Base-by-base conservation (phyloP, 2,329 filamentous ascomycete genomes). In the Phaeosphaeria sp. region DNA sequence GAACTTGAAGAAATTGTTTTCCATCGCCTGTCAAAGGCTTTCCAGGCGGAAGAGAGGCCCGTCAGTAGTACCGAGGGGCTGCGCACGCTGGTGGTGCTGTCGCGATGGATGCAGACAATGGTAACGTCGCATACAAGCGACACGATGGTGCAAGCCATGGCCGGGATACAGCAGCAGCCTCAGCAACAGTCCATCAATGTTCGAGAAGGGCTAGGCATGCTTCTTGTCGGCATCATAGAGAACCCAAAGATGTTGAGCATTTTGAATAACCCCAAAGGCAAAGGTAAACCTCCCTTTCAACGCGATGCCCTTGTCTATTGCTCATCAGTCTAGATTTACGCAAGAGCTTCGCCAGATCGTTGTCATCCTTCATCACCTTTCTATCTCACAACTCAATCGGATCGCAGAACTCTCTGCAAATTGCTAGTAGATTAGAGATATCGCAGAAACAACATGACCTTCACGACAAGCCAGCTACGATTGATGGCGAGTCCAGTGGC, bases 211-310 rank as follows among this genome's bases (percentile, higher is more conserved):
- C 84, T 91, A 59, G 85, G 88, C 2, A 84, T 88, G 69, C 78
- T 91, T 18, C 76, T 90, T 6, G 77, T 90, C 49, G 83, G 85
- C 0, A 79, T 90, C 11, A 83, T 85, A 53, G 88, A 91, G 61
- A 89, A 88, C 63, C 76, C 77, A 3, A 77, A 80, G 4, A 81
- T 90, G 11, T 72, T 89, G 4, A 77, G 78, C 45, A 81, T 84
- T 3, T 73, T 91, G 48, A 80, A 80, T 55, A 83, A 81, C 65
- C 80, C 83, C 0, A 77, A 79, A 49, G 82, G 83, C 2, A 86
- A 83, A 80, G 81, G 86, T 85, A 77, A 43, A 56, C 33, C 40
- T 18, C 45, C 6, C 6, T 21, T 18, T 20, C 8, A 6, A 13
- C 45, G 6, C n/a, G 2, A 13, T 4, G 15, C 15, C 24, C 13